Conservation (phyloP, 2,329 filamentous ascomycete genomes). For the Trematosphaeria pertusa region DNA sequence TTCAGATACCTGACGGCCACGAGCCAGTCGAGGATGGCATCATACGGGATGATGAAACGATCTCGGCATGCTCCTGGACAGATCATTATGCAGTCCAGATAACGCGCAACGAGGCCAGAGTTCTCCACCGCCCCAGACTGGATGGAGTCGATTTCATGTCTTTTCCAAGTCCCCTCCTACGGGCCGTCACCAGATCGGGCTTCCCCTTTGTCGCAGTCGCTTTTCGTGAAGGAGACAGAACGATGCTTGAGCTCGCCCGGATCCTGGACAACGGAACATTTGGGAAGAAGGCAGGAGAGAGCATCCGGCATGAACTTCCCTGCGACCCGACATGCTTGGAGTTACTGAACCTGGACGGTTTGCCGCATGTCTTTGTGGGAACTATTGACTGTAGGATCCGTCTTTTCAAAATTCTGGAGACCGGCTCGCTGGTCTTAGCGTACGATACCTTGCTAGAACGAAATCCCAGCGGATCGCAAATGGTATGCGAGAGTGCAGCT, state of each 20-base stretch:
- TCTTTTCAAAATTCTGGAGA: constrained; percentile 27
- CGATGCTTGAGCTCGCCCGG: constrained; percentile 31
- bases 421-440: constrained; percentile 9
- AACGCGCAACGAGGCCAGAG: constrained; percentile 30
- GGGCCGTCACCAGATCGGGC: constrained; percentile 25
- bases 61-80: constrained; percentile 33
- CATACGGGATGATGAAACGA: constrained; percentile 39
- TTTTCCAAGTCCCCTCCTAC: constrained; percentile 27
- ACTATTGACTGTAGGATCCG: constrained; percentile 32
- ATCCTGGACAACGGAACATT: constrained; percentile 27
- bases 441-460: constrained; percentile 19
- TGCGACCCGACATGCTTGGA: constrained; percentile 45
- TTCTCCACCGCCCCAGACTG: constrained; percentile 30
- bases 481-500: constrained; percentile 40
- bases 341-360: constrained; percentile 29
- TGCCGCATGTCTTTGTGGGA: constrained; percentile 34
- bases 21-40: constrained; percentile 31
- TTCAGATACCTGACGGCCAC: constrained; percentile 29
- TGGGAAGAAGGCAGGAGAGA: constrained; percentile 3
- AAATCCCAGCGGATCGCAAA: constrained; percentile 10
- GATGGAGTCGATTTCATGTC: constrained; percentile 19
- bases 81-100: constrained; percentile 38
- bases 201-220: constrained; percentile 27
- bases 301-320: constrained; percentile 22
- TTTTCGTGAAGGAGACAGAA: constrained; percentile 23